Evolutionary conservation across 441 rosid species (phyloP), one percentile per base, ranked within the genome.

Genomic region (Biscutella auriculata): DNA sequence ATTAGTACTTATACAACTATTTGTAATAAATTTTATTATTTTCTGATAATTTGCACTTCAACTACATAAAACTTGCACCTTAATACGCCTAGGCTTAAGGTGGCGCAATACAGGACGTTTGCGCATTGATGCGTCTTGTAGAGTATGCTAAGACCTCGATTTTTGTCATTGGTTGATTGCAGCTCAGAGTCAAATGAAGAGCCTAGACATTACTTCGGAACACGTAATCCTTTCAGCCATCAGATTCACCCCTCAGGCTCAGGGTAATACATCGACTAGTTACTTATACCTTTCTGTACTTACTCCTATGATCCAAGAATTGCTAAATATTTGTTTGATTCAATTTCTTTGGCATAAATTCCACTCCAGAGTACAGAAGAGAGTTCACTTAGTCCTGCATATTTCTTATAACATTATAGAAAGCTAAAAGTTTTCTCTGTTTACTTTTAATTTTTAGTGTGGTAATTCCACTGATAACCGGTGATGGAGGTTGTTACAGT

Each of bases 191-290:
- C 23, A 61, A 33, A 66, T 63, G 78, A 73, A 51, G 64, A 64
- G 60, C 54, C 73, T 54, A 70, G 76, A 52, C 47, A 30, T 34
- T 53, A 34, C 41, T 9, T 4, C 61, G 41, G 44, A 57, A 29
- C 27, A 37, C 52, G 46, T 58, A 76, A 67, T 44, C 85, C 70
- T 13, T 21, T 16, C 44, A 79, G 75, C 14, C 79, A 88, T 63
- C 88, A 65, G 58, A 27, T 41, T 62, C 77, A 74, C 68, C 88
- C 82, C n/a, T n/a, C n/a, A n/a, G n/a, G n/a, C 36, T 71, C 84
- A 28, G 79, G 95, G 96, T 91, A 79, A 32, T 60, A 34, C 33
- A 15, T 41, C 28, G 27, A n/a, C n/a, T n/a, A n/a, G n/a, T n/a
- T n/a, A 50, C 8, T 64, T 66, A 4, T 56, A 19, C 28, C 52